These are phyloP conservation scores for Neocatenulostroma microsporum DNA, from an alignment of 2,329 filamentous ascomycete genomes.

Conservation along the genomic window DNA sequence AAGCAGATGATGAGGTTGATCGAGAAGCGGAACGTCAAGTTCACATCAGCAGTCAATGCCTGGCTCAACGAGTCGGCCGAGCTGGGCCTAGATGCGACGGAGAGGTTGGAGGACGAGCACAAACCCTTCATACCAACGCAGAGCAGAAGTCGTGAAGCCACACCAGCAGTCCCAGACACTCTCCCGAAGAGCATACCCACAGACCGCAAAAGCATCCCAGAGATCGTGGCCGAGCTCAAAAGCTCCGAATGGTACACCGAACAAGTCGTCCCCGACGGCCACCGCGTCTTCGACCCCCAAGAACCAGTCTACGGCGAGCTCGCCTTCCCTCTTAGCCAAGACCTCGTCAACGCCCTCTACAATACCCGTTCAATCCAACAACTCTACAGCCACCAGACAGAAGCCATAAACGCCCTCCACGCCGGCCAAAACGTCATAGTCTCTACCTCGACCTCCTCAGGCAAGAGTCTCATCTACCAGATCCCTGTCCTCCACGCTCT, in stretches of 20 bases:
- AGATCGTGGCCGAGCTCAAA: conserved; percentile 80
- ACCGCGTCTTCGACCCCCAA: conserved; percentile 83
- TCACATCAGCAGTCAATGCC: conserved; percentile 63
- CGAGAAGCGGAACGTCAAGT: conserved; percentile 80
- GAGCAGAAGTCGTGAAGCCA: conserved; percentile 38
- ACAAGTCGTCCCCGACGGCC: conserved; percentile 88
- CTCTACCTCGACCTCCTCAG: conserved; percentile 89
- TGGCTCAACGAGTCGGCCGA: conserved; percentile 69
- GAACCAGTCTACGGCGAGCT: conserved; percentile 74
- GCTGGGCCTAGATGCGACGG: conserved; percentile 58
- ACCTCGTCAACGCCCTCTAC: conserved; percentile 90
- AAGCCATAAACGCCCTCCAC: conserved; percentile 82
- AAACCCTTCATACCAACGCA: conserved; percentile 56
- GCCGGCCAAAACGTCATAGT: conserved; percentile 82
- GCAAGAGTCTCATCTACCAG: conserved; percentile 97
- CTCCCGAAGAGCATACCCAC: conserved; percentile 67
- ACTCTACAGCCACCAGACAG: conserved; percentile 85
- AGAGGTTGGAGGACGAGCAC: conserved; percentile 53
- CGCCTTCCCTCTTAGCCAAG: conserved; percentile 77
- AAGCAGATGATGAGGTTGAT: conserved; percentile 86
- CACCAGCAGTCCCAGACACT: conserved; percentile 37
- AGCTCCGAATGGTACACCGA: conserved; percentile 78
- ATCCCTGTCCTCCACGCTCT: conserved; percentile 82
- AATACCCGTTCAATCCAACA: conserved; percentile 80
- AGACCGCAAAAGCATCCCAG: conserved; percentile 69